Percentiles rank a stretch among this genome's conserved stretches.
Conservation (phyloP, 129 eudicot species). For the Chrysanthemum seticuspe region DNA sequence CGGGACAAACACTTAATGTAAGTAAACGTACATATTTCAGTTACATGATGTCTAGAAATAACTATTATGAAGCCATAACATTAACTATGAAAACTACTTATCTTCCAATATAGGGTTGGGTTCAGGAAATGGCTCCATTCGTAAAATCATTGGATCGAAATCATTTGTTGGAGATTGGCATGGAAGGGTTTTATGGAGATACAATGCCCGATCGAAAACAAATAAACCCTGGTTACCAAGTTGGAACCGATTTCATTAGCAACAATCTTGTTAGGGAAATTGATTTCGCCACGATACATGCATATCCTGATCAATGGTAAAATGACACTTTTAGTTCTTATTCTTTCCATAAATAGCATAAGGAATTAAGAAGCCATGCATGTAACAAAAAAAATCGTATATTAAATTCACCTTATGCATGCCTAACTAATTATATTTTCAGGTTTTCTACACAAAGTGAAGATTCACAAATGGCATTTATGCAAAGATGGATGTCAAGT, state of each 20-base stretch:
- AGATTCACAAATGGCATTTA: conserved; percentile 48
- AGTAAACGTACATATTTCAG: not conserved
- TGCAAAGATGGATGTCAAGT: conserved; percentile 66
- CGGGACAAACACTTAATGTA: conserved; percentile 62
- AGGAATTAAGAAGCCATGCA: no score
- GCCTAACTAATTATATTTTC: not conserved
- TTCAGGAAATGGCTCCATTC: conserved; percentile 69
- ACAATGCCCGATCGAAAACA: conserved; percentile 59
- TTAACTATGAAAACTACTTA: not conserved
- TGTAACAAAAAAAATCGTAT: no score
- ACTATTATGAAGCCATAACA: no score
- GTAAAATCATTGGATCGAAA: conserved; percentile 56
- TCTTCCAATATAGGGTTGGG: conserved; percentile 50
- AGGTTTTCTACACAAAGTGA: conserved; percentile 57
- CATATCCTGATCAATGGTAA: conserved; percentile 66
- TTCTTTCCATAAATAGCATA: no score
- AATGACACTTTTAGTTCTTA: not conserved
- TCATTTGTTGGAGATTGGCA: conserved; percentile 65
- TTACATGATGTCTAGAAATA: not conserved
- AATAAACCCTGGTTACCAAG: conserved; percentile 70
- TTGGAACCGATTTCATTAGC: conserved; percentile 67
- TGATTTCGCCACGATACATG: conserved; percentile 71
- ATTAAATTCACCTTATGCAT: not conserved
- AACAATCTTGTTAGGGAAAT: conserved; percentile 57
- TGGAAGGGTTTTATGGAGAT: conserved; percentile 91